Conservation (phyloP, 768 basidiomycete species). For the Trametes punicea region DNA sequence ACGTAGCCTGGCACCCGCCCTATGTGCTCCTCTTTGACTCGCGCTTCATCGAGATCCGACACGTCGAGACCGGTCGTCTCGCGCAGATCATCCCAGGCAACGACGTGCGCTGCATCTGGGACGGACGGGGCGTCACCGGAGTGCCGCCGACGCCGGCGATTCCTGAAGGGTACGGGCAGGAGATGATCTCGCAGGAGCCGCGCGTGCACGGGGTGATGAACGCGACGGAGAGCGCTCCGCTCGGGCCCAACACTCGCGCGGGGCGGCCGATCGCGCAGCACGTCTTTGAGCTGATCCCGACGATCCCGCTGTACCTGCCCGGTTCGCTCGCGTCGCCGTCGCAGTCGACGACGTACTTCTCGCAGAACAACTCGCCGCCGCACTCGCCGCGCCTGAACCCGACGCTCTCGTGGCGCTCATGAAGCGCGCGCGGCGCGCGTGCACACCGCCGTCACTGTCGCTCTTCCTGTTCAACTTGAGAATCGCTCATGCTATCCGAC, state of each 20-base stretch:
- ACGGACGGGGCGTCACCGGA: conserved; percentile 57
- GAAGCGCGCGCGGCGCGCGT: neutral
- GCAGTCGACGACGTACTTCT: conserved; percentile 34
- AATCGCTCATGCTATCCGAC: neutral
- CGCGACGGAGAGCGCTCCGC: conserved; percentile 35
- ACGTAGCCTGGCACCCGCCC: conserved; percentile 85
- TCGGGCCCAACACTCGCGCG: conserved; percentile 36
- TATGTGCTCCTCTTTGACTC: conserved; percentile 86
- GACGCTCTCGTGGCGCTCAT: conserved; percentile 27
- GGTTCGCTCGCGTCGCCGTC: conserved; percentile 39
- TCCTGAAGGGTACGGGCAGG: conserved; percentile 44
- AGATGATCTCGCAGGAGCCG: conserved; percentile 65
- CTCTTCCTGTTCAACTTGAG: neutral
- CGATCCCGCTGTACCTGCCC: conserved; percentile 66
- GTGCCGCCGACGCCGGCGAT: conserved; percentile 36
- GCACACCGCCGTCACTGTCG: neutral
- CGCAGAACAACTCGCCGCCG: conserved; percentile 36
- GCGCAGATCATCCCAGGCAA: conserved; percentile 79
- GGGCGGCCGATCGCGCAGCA: conserved; percentile 60
- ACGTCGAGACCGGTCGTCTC: conserved; percentile 75
- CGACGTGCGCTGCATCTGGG: conserved; percentile 87
- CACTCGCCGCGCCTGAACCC: conserved; percentile 35
- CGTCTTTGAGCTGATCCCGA: conserved; percentile 77
- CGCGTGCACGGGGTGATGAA: conserved; percentile 88
- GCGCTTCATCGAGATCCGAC: conserved; percentile 88